phyloP scores from a whole-genome alignment of 495 filamentous ascomycete genomes.

The Choiromyces venosus region DNA sequence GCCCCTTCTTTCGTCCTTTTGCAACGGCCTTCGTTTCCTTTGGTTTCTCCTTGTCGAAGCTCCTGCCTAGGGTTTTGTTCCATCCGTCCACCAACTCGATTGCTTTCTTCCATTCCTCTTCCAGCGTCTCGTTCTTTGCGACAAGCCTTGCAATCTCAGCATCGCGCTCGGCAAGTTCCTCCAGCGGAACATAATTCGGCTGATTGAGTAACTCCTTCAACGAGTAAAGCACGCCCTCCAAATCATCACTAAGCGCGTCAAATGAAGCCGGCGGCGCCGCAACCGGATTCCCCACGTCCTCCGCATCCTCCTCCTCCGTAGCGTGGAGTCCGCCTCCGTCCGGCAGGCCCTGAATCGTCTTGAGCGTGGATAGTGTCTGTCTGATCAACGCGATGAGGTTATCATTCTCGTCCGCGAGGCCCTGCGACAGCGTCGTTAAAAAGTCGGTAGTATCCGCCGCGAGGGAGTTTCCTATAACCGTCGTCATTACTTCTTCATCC shows the following conservation, averaged over 20 bases:
- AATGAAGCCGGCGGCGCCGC: slow-evolving; percentile 55
- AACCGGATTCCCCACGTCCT: slow-evolving; percentile 44
- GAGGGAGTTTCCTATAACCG: slow-evolving; percentile 42
- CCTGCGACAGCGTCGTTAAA: slow-evolving; percentile 78
- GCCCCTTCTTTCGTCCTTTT: slow-evolving; percentile 18
- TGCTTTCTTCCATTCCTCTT: slow-evolving; percentile 80
- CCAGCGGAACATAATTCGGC: slow-evolving; percentile 92
- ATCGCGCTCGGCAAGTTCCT: slow-evolving; percentile 83
- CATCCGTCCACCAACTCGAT: slow-evolving; percentile 87
- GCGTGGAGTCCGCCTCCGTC: slow-evolving; percentile 45
- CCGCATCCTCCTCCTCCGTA: slow-evolving; percentile 45
- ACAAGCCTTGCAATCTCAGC: slow-evolving; percentile 78
- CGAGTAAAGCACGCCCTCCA: slow-evolving; percentile 70
- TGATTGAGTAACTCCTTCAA: slow-evolving; percentile 80
- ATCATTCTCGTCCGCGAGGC: slow-evolving; percentile 91
- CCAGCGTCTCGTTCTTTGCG: slow-evolving; percentile 86
- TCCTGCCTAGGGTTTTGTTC: slow-evolving; percentile 73
- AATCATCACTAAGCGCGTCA: slow-evolving; percentile 64
- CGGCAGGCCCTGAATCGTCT: slow-evolving; percentile 72
- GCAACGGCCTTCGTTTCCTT: slow-evolving; percentile 2
- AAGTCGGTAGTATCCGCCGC: slow-evolving; percentile 87
- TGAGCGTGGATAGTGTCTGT: slow-evolving; percentile 63
- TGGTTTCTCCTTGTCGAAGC: slow-evolving; percentile 39
- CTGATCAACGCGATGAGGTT: slow-evolving; percentile 66
- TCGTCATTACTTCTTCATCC: slow-evolving; percentile 48